Conservation (phyloP, 1,139 yeast species). For the Sugiyamaella grinbergsii region DNA sequence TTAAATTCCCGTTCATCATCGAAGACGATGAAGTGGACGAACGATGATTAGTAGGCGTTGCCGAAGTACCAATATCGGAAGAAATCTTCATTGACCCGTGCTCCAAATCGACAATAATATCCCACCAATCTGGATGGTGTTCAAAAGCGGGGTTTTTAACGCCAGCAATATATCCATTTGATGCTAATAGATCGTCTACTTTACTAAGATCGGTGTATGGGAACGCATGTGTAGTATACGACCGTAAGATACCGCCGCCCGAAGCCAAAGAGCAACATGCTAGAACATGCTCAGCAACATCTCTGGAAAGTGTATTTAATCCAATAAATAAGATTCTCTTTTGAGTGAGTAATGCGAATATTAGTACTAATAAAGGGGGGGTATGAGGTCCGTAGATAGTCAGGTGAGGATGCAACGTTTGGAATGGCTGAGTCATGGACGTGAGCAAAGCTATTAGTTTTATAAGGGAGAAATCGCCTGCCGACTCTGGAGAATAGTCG, state of each 20-base stretch:
- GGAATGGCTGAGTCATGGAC: slow-evolving; percentile 28
- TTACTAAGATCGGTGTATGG: slow-evolving; percentile 66
- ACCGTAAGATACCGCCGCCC: slow-evolving; percentile 61
- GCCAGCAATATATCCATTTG: slow-evolving; percentile 63
- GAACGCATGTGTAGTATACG: slow-evolving; percentile 52
- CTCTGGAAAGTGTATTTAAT: slow-evolving; percentile 56
- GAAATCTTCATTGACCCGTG: slow-evolving; percentile 48
- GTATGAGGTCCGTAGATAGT: slow-evolving; percentile 58
- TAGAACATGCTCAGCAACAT: slow-evolving; percentile 57
- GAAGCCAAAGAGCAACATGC: slow-evolving; percentile 57
- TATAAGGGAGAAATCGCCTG: slow-evolving; percentile 40
- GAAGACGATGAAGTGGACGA: slow-evolving; percentile 9
- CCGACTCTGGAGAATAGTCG: slow-evolving; percentile 39
- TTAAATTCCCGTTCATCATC: not conserved
- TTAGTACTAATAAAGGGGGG: slow-evolving; percentile 58
- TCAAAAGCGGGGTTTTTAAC: slow-evolving; percentile 69
- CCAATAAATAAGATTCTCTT: slow-evolving; percentile 58
- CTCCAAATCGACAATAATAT: slow-evolving; percentile 60
- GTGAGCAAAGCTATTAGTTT: slow-evolving; percentile 34
- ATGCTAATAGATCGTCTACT: slow-evolving; percentile 55
- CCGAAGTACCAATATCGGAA: slow-evolving; percentile 32
- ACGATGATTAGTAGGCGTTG: slow-evolving; percentile 15
- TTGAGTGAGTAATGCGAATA: slow-evolving; percentile 61
- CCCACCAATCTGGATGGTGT: slow-evolving; percentile 60
- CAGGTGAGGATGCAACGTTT: slow-evolving; percentile 41